Evolutionary conservation across 805 yeast species (phyloP).

Genomic region (Jamesozyma spencerorum): DNA sequence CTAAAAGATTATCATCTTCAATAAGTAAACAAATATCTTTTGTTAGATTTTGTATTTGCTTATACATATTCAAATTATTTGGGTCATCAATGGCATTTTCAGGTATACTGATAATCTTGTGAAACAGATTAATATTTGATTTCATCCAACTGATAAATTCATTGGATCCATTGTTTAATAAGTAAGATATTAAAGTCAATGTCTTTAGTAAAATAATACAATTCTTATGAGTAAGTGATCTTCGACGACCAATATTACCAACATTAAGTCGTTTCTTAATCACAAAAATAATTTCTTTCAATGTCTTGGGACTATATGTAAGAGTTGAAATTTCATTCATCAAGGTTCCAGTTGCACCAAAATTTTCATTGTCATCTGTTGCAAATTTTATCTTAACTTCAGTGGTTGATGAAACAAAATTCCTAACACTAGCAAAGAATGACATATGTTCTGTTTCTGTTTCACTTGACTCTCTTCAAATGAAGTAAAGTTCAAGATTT

Average conservation of each 20-base stretch:
- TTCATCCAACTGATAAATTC: conserved; percentile 42
- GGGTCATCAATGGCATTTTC: conserved; percentile 26
- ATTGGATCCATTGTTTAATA: conserved; percentile 45
- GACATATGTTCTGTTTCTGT: not conserved
- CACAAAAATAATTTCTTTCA: conserved; percentile 33
- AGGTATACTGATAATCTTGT: conserved; percentile 31
- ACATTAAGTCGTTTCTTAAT: conserved; percentile 33
- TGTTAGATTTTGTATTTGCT: conserved; percentile 34
- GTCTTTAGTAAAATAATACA: conserved; percentile 40
- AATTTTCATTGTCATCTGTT: conserved; percentile 40
- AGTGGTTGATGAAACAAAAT: conserved; percentile 28
- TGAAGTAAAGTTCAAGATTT: too few species aligned
- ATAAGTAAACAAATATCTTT: conserved; percentile 32
- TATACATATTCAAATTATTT: conserved; percentile 29
- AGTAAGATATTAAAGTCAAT: conserved; percentile 42
- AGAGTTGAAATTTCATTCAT: conserved; percentile 43
- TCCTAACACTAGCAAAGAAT: conserved; percentile 23
- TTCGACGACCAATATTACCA: conserved; percentile 10
- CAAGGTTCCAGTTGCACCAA: conserved; percentile 50
- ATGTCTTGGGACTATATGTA: conserved; percentile 34
- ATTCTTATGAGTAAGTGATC: conserved; percentile 23
- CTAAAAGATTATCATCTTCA: conserved; percentile 20
- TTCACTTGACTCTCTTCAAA: too few species aligned
- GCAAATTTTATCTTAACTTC: conserved; percentile 36
- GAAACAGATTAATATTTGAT: conserved; percentile 22